Percentiles rank a stretch among this genome's conserved stretches.
Evolutionary conservation across 306 rosid genomes (phyloP).

Genomic region (Lathyrus sativus): DNA sequence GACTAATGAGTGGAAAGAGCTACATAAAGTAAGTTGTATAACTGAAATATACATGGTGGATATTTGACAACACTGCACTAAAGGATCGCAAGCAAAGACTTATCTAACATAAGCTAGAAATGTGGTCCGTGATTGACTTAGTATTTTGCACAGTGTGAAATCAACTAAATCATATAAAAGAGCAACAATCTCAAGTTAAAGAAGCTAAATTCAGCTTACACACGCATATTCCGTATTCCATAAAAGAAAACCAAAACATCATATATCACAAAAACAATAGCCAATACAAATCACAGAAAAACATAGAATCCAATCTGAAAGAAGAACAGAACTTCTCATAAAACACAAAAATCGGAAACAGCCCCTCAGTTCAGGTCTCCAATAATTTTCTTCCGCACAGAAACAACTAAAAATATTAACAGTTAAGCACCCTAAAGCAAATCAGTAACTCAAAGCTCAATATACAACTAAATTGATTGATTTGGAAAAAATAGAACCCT

Average conservation of each 20-base stretch:
- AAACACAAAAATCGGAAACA: too few relatives aligned
- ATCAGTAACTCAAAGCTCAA: neutral
- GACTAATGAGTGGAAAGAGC: too few relatives aligned
- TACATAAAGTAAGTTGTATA: neutral
- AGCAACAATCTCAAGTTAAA: neutral
- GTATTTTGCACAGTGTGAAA: neutral
- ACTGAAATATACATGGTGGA: neutral
- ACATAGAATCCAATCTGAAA: neutral
- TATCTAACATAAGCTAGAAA: neutral
- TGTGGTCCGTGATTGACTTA: neutral
- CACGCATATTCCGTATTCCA: neutral
- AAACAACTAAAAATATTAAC: too few relatives aligned
- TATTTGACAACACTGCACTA: neutral
- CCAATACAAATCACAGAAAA: neutral
- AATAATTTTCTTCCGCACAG: too few relatives aligned
- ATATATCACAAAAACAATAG: neutral
- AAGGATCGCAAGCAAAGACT: neutral
- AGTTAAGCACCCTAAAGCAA: neutral
- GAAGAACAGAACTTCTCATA: neutral
- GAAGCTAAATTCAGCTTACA: neutral
- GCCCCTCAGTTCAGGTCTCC: too few relatives aligned
- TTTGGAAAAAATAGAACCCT: neutral
- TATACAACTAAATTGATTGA: neutral
- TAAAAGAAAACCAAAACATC: neutral
- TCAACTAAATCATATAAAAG: neutral